Evolutionary conservation across 1,139 yeast genomes (phyloP).

Genomic region (Hyphopichia khmerensis): DNA sequence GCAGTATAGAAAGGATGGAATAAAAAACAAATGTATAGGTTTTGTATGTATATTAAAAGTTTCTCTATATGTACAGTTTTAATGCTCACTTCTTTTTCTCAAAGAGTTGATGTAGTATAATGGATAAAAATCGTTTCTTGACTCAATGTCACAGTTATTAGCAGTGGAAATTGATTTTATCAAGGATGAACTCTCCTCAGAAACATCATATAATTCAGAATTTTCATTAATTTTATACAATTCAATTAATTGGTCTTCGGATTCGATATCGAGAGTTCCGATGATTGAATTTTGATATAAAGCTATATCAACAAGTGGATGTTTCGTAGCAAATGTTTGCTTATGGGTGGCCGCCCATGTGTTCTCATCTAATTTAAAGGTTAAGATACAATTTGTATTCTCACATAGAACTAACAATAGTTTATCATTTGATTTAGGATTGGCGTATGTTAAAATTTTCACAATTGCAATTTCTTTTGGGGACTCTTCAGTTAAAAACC

Average conservation of each 20-base stretch:
- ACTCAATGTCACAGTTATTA: constrained; percentile 33
- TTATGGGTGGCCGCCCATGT: constrained; percentile 19
- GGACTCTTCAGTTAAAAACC: constrained; percentile 58
- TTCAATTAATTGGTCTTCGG: constrained; percentile 30
- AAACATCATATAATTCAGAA: constrained; percentile 8
- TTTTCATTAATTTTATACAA: constrained; percentile 17
- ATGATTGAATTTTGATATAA: constrained; percentile 24
- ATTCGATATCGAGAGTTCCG: constrained; percentile 48
- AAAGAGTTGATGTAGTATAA: constrained; percentile 62
- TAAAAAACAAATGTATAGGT: no score
- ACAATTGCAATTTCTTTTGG: constrained; percentile 56
- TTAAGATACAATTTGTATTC: constrained; percentile 52
- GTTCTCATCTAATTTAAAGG: constrained; percentile 29
- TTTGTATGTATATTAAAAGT: no score
- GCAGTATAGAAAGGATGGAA: no score
- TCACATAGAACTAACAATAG: constrained; percentile 51
- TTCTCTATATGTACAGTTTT: neutral
- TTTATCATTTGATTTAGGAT: constrained; percentile 15
- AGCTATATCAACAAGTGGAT: constrained; percentile 28
- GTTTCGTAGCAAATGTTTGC: constrained; percentile 25
- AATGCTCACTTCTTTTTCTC: constrained; percentile 83
- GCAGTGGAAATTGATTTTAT: constrained; percentile 17
- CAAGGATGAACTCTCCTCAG: constrained; percentile 5
- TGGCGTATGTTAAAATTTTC: constrained; percentile 35
- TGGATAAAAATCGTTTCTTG: constrained; percentile 54